phyloP scores from a whole-genome alignment of 2,329 filamentous ascomycete genomes.

The Pseudocercospora vitis region DNA sequence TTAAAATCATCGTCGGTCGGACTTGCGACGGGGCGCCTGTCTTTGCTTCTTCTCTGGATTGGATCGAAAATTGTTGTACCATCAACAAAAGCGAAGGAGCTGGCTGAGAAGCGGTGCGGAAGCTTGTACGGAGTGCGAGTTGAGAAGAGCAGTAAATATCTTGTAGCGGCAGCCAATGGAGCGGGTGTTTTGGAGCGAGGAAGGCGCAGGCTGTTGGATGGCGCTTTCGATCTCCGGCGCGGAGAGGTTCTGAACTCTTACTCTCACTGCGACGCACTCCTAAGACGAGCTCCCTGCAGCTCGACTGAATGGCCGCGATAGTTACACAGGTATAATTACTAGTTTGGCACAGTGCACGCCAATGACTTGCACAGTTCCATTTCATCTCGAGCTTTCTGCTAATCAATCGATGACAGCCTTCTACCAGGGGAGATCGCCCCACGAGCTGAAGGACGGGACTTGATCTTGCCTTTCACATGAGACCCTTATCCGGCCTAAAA shows the following conservation, averaged over 20 bases:
- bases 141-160: neutral
- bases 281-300: neutral
- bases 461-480: too few species aligned
- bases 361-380: neutral
- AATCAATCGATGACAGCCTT: neutral
- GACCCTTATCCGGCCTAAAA: too few species aligned
- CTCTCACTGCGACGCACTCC: neutral
- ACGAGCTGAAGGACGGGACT: too few species aligned
- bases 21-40: neutral
- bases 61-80: constrained; percentile 10
- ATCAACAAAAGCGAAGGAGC: constrained; percentile 9
- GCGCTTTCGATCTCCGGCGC: neutral
- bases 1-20: neutral
- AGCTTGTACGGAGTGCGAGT: constrained; percentile 1
- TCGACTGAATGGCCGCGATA: neutral
- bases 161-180: neutral
- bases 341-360: neutral
- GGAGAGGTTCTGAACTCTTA: neutral
- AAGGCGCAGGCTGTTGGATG: neutral
- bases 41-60: constrained; percentile 2
- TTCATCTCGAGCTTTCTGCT: neutral
- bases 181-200: neutral
- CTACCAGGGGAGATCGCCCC: too few species aligned
- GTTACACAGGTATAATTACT: constrained; percentile 7
- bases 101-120: neutral